phyloP scores from a whole-genome alignment of 192 early-diverging fungal species.

The Podochytrium sp. region DNA sequence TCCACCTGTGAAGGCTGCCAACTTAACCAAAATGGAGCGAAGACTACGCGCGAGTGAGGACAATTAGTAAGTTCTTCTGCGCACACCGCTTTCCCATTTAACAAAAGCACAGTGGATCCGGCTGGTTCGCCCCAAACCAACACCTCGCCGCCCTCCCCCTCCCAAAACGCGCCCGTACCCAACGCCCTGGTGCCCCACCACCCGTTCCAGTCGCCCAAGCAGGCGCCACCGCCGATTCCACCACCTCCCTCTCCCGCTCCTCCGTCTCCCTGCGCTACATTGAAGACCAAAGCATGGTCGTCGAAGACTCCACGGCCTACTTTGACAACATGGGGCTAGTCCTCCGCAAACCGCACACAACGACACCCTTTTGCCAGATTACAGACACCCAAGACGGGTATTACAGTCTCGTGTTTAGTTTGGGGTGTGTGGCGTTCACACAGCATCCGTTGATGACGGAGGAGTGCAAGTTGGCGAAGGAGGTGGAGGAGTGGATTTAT shows the following conservation, averaged over 20 bases:
- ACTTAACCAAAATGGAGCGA: slow-evolving; percentile 33
- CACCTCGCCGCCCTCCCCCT: slow-evolving; percentile 13
- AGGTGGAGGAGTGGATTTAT: slow-evolving; percentile 42
- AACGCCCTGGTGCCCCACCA: slow-evolving; percentile 30
- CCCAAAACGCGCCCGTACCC: slow-evolving; percentile 22
- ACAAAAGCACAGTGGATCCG: slow-evolving; percentile 18
- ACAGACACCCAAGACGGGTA: slow-evolving; percentile 14
- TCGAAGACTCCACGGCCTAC: neutral
- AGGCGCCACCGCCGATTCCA: neutral
- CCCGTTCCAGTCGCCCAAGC: slow-evolving; percentile 25
- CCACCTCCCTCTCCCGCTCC: neutral
- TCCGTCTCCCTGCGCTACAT: slow-evolving; percentile 1
- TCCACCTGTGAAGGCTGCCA: slow-evolving; percentile 21
- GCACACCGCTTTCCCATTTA: neutral
- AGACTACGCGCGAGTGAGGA: slow-evolving; percentile 15
- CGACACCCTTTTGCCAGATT: slow-evolving; percentile 11
- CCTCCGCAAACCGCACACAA: slow-evolving; percentile 2
- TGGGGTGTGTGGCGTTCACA: slow-evolving; percentile 34
- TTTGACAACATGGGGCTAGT: slow-evolving; percentile 17
- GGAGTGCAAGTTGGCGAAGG: slow-evolving; percentile 44
- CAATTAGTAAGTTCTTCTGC: slow-evolving; percentile 22
- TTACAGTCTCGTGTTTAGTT: slow-evolving; percentile 46
- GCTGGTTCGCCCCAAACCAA: slow-evolving; percentile 36
- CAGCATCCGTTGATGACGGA: slow-evolving; percentile 56
- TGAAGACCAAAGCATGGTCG: neutral